Percentiles rank a stretch among this genome's conserved stretches.
Evolutionary conservation across 345 rosid species (phyloP).

Genomic region (Eucalyptus rudis): DNA sequence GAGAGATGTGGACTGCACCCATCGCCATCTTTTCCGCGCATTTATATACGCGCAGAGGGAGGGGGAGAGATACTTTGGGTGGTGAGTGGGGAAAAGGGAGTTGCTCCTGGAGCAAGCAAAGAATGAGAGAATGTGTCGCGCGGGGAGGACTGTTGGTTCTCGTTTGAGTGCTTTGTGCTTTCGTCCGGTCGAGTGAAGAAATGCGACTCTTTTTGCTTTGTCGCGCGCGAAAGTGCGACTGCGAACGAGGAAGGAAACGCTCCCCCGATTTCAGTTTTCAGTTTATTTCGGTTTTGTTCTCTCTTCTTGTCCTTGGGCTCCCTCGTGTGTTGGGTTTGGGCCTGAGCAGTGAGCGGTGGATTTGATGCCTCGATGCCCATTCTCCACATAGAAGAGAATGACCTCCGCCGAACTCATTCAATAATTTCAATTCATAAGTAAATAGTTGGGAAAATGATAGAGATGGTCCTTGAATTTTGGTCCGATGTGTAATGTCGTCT

Average conservation of each 20-base stretch:
- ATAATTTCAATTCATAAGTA: too few species aligned
- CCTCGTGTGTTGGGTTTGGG: background rate
- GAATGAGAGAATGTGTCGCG: conserved; percentile 3
- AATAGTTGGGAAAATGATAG: rapidly evolving
- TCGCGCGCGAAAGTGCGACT: background rate
- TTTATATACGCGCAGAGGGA: background rate
- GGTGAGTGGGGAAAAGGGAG: conserved; percentile 38
- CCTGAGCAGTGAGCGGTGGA: background rate
- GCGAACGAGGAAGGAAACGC: background rate
- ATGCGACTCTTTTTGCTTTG: background rate
- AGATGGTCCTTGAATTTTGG: background rate
- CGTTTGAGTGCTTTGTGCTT: background rate
- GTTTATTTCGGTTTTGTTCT: background rate
- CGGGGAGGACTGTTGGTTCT: too few species aligned
- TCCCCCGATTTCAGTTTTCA: background rate
- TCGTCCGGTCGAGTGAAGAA: background rate
- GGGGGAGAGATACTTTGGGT: conserved; percentile 44
- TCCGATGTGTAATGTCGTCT: rapidly evolving
- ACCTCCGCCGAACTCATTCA: rapidly evolving
- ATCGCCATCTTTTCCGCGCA: background rate
- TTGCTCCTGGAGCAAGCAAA: conserved; percentile 49
- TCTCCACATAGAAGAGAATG: background rate
- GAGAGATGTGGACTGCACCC: background rate
- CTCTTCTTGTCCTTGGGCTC: background rate
- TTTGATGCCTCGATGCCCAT: rapidly evolving